Percentiles rank a stretch among this genome's conserved stretches.
phyloP scores from a whole-genome alignment of 495 filamentous ascomycete genomes.

The Emericellopsis terricola region DNA sequence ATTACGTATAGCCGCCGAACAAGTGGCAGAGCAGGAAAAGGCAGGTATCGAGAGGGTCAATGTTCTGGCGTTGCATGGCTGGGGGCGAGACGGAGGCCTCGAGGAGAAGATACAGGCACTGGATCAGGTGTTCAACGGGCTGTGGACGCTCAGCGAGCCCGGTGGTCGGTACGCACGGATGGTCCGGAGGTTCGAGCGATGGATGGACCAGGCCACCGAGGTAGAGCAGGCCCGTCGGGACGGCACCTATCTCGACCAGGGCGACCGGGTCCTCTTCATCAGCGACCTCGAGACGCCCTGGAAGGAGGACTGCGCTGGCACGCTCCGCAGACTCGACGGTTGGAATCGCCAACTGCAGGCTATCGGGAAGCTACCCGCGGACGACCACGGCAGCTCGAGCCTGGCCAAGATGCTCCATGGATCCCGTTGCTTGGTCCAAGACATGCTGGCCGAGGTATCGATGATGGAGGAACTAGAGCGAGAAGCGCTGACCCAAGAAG shows the following conservation, averaged over 20 bases:
- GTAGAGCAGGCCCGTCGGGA: slow-evolving; percentile 17
- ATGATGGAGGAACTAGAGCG: slow-evolving; percentile 29
- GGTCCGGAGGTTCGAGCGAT: slow-evolving; percentile 30
- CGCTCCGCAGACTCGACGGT: slow-evolving; percentile 21
- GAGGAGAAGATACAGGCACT: slow-evolving; percentile 32
- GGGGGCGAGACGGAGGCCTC: slow-evolving; percentile 13
- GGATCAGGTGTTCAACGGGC: slow-evolving; percentile 27
- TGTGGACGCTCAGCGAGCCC: slow-evolving; percentile 29
- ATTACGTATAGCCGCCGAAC: slow-evolving; percentile 14
- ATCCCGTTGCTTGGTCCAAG: slow-evolving; percentile 17
- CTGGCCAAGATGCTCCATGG: slow-evolving; percentile 20
- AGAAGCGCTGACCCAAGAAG: slow-evolving; percentile 23
- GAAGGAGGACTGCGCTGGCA: slow-evolving; percentile 22
- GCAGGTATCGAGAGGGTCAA: slow-evolving; percentile 17
- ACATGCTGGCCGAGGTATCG: slow-evolving; percentile 29
- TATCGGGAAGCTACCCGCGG: slow-evolving; percentile 5
- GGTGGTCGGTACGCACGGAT: slow-evolving; percentile 29
- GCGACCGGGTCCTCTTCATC: slow-evolving; percentile 15
- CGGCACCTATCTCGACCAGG: slow-evolving; percentile 8
- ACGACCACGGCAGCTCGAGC: slow-evolving; percentile 9
- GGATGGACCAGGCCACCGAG: slow-evolving; percentile 23
- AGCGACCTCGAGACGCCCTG: slow-evolving; percentile 21
- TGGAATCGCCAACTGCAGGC: slow-evolving; percentile 19
- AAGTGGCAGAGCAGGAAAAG: slow-evolving; percentile 13
- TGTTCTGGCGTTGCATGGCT: slow-evolving; percentile 17